phyloP scores from a whole-genome alignment of 192 early-diverging fungal species.

The Linnemannia schmuckeri region DNA sequence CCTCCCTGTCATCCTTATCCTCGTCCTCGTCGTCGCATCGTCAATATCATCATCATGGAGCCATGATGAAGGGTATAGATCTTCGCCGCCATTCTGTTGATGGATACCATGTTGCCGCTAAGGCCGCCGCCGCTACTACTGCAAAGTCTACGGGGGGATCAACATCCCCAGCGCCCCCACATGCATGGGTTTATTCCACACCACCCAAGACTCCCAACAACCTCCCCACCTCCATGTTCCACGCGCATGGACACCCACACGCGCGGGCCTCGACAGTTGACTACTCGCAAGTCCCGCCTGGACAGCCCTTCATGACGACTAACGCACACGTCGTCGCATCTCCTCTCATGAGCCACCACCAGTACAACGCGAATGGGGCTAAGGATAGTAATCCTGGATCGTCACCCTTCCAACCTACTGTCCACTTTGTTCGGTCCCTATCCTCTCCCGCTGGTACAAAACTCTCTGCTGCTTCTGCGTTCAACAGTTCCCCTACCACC shows the following conservation, averaged over 20 bases:
- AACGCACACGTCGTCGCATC: not conserved
- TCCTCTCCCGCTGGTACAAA: not conserved
- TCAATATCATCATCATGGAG: not conserved
- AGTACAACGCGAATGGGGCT: too few species aligned
- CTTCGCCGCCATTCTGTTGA: constrained; percentile 11
- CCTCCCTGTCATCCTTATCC: not conserved
- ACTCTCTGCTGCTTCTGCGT: not conserved
- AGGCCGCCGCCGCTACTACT: not conserved
- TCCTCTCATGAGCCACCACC: not conserved
- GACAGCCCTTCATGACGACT: constrained; percentile 33
- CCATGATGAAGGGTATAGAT: not conserved
- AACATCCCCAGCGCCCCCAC: not conserved
- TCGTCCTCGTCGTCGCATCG: not conserved
- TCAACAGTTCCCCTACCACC: not conserved
- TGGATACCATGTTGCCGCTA: not conserved
- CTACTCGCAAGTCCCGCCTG: constrained; percentile 23
- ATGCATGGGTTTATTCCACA: constrained; percentile 5
- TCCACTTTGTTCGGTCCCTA: not conserved
- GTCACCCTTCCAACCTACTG: not conserved
- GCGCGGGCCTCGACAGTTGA: constrained; percentile 1
- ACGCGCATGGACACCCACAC: not conserved
- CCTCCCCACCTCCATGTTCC: not conserved
- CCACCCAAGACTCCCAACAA: constrained; percentile 29
- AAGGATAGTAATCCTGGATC: not conserved
- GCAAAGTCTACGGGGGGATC: not conserved